phyloP scores from a whole-genome alignment of 768 basidiomycete genomes.

The Phylloporus sp. region DNA sequence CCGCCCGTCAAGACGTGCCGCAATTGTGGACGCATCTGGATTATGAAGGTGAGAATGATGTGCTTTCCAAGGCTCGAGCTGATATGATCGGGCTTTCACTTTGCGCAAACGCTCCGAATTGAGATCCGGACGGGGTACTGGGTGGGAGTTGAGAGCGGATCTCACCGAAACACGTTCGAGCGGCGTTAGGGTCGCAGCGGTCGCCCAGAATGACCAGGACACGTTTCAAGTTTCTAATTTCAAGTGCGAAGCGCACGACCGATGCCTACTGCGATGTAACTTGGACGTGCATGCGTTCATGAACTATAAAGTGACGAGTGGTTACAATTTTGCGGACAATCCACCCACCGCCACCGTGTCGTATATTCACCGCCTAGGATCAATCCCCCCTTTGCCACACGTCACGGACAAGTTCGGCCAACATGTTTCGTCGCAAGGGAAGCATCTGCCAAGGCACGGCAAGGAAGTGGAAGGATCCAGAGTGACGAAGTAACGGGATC shows the following conservation, averaged over 20 bases:
- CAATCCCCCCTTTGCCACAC: conserved; percentile 1
- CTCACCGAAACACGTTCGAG: conserved; percentile 19
- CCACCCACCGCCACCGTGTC: not conserved
- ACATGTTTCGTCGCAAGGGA: not conserved
- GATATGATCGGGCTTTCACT: conserved; percentile 21
- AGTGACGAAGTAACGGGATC: conserved; percentile 3
- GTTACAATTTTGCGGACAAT: not conserved
- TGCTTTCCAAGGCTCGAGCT: conserved; percentile 10
- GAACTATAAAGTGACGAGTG: not conserved
- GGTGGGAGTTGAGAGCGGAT: conserved; percentile 25
- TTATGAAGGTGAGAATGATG: conserved; percentile 18
- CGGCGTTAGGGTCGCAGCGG: conserved; percentile 18
- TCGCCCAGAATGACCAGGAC: not conserved
- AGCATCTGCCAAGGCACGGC: not conserved
- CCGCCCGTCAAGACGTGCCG: conserved; percentile 11
- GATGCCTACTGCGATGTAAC: conserved; percentile 9
- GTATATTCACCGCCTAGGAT: conserved; percentile 6
- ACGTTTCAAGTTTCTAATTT: conserved; percentile 22
- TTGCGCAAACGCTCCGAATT: conserved; percentile 14
- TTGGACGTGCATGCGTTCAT: conserved; percentile 1
- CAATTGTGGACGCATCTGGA: conserved; percentile 10
- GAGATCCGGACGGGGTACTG: conserved; percentile 21
- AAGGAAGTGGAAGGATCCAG: not conserved
- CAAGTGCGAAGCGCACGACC: not conserved
- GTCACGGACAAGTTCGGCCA: conserved; percentile 3